Evolutionary conservation across 208 protist genomes (phyloP).

Genomic region (Crithidia thermophila): DNA sequence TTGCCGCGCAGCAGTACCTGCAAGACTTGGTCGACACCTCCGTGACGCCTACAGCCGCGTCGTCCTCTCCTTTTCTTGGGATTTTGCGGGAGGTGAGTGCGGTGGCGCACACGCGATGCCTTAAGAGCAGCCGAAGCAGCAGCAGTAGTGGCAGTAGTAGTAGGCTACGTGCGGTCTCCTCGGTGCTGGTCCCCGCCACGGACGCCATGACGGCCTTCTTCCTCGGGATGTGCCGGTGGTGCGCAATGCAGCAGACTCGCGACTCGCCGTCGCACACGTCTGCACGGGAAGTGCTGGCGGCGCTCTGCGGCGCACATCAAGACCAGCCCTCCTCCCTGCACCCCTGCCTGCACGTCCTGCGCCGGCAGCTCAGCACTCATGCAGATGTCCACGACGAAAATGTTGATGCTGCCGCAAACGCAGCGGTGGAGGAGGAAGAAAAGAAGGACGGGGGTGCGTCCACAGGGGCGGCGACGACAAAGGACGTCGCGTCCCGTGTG

Average conservation of each 20-base stretch:
- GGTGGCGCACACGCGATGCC: conserved; percentile 25
- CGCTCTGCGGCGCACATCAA: background rate
- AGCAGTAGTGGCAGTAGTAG: too few relatives aligned
- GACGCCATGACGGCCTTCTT: conserved; percentile 56
- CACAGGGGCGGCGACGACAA: background rate
- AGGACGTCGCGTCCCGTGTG: background rate
- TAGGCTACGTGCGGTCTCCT: background rate
- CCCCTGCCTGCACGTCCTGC: background rate
- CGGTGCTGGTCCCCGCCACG: background rate
- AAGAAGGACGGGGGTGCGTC: background rate
- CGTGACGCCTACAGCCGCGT: background rate
- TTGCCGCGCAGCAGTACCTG: conserved; percentile 29
- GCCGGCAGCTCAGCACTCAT: background rate
- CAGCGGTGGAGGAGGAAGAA: background rate
- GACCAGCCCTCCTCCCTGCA: background rate
- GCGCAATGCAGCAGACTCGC: conserved; percentile 19
- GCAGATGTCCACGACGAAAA: too few relatives aligned
- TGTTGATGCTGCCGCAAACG: background rate
- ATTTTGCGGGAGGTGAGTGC: conserved; percentile 50
- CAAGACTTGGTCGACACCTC: conserved; percentile 24
- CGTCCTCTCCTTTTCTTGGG: conserved; percentile 33
- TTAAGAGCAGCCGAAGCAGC: background rate
- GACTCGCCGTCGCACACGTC: background rate
- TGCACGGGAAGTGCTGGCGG: conserved; percentile 1
- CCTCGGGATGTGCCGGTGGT: conserved; percentile 51